phyloP scores from a whole-genome alignment of 192 early-diverging fungal species.

The Coemansia sp. region DNA sequence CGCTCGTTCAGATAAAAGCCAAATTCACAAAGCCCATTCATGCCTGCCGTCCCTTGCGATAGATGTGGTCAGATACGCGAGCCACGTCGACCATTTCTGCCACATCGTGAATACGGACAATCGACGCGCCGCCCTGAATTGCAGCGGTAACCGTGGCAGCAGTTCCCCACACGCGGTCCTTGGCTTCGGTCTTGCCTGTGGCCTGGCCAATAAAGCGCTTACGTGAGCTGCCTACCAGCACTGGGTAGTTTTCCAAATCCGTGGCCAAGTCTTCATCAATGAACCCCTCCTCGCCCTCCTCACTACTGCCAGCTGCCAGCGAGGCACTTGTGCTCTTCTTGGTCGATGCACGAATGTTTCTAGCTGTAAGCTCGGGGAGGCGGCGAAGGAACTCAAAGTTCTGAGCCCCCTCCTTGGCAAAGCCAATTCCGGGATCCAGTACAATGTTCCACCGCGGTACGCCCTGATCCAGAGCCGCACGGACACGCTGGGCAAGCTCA shows the following conservation, averaged over 20 bases:
- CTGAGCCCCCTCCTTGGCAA: constrained; percentile 88
- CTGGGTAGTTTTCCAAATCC: constrained; percentile 61
- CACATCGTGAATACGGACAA: constrained; percentile 95
- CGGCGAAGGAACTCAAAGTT: constrained; percentile 81
- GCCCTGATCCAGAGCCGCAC: constrained; percentile 72
- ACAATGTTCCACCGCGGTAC: constrained; percentile 96
- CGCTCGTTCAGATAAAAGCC: neutral
- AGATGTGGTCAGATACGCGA: constrained; percentile 75
- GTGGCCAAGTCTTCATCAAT: constrained; percentile 48
- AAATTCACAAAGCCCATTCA: neutral
- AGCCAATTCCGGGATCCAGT: constrained; percentile 95
- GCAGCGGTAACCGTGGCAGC: constrained; percentile 84
- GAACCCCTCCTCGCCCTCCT: constrained; percentile 37
- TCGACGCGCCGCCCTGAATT: constrained; percentile 74
- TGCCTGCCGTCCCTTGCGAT: constrained; percentile 15
- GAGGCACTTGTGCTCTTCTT: neutral
- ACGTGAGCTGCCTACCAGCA: constrained; percentile 86
- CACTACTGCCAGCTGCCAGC: neutral
- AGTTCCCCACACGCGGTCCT: constrained; percentile 80
- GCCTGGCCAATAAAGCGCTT: constrained; percentile 90
- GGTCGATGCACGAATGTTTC: constrained; percentile 33
- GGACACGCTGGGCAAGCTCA: constrained; percentile 66
- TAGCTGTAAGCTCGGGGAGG: constrained; percentile 56
- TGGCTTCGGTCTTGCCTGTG: constrained; percentile 63
- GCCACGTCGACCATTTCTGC: constrained; percentile 89